These are phyloP conservation scores for Agrostemma githago DNA, from an alignment of 148 eudicot genomes.

Conservation along the genomic window DNA sequence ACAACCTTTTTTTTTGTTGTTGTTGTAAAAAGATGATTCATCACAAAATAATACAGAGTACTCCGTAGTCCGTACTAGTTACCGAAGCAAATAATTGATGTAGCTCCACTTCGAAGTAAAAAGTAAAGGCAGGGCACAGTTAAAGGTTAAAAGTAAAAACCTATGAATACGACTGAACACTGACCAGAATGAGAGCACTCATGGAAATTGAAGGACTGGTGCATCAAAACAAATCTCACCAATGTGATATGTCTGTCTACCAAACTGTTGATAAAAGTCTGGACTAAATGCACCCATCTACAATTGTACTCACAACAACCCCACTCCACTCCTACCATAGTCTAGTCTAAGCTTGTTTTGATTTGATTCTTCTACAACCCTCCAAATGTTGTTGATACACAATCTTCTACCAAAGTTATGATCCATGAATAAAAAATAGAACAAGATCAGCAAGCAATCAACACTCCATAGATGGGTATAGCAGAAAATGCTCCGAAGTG, in stretches of 20 bases:
- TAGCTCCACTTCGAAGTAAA: too few relatives aligned
- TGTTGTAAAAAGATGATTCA: too few relatives aligned
- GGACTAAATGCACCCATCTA: conserved; percentile 11
- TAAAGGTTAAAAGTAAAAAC: too few relatives aligned
- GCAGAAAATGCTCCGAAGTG: not conserved
- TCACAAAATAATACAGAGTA: too few relatives aligned
- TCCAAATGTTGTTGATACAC: not conserved
- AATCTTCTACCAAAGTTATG: not conserved
- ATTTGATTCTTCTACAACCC: not conserved
- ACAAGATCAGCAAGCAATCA: not conserved
- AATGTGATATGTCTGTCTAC: conserved; percentile 6
- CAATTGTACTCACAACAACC: conserved; percentile 25
- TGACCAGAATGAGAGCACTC: not conserved
- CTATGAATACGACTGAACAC: not conserved
- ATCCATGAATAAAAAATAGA: not conserved
- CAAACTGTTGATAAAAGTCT: conserved; percentile 3
- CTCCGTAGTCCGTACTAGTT: too few relatives aligned
- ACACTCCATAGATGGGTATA: not conserved
- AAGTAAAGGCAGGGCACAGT: too few relatives aligned
- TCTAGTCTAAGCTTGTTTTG: conserved; percentile 5
- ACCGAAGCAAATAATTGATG: too few relatives aligned
- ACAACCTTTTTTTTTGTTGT: too few relatives aligned
- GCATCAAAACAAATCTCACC: conserved; percentile 7
- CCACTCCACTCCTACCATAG: not conserved
- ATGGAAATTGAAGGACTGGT: not conserved